Evolutionary conservation across 2,329 filamentous ascomycete genomes (phyloP), one percentile per base, ranked within the genome.

Genomic region (Fusarium brevicatenulatum): DNA sequence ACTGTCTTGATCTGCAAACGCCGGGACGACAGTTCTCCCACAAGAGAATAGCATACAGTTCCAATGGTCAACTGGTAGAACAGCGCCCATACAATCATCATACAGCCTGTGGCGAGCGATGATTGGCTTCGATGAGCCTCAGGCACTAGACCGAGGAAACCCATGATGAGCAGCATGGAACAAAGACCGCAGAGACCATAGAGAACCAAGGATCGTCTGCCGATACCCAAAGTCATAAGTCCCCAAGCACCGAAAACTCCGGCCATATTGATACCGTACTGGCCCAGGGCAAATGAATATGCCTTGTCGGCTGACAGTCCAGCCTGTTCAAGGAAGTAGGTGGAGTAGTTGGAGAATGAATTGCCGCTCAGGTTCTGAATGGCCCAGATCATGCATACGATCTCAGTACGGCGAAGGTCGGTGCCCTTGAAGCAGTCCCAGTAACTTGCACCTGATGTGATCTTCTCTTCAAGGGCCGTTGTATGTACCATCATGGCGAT

Each of bases 401-500:
- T 89, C 82, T 88, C 94, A 4, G 94, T 97, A 32, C 95, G 90
- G 65, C 94, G 91, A 53, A 91, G 85, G 78, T 97, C 91, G 18
- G 89, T 88, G 16, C 94, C 94, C 80, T 88, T 91, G 87, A 97
- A 97, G 83, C 94, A 97, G 81, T 97, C 94, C 76, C 89, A 82
- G 81, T 96, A 97, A 59, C 87, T 91, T 10, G 93, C 90, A 36
- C 94, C 94, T 11, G 85, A 83, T 8, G 93, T 95, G 59, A 94
- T 92, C 81, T 89, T 87, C 78, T 93, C 88, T 80, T 97, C 95
- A 16, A 97, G 85, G 0, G 92, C 92, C 1, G 93, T 95, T 1
- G 94, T 97, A 79, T 97, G 93, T 3, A 94, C 90, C 93, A 97
- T 97, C 93, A 97, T 97, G 76, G 93, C 91, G 55, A 97, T 86